Conservation (phyloP, 2,329 filamentous ascomycete genomes). For the Fusarium tuaranense region DNA sequence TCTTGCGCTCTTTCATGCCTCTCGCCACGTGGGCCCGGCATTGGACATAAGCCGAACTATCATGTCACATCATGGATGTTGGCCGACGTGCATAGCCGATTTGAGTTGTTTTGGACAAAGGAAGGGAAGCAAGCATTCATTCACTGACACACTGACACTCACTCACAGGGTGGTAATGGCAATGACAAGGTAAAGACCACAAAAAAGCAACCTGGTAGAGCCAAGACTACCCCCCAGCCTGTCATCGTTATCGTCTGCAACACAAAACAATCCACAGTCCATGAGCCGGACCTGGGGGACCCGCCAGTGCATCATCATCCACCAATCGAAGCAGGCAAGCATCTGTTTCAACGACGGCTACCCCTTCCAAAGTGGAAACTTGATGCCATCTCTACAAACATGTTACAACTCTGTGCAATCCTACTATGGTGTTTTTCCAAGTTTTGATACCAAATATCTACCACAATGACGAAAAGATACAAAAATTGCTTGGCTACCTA, state of each 20-base stretch:
- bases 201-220: not conserved
- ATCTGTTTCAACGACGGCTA: not conserved
- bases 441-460: not conserved
- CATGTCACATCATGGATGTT: conserved; percentile 9
- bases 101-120: not conserved
- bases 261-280: not conserved
- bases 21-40: conserved; percentile 41
- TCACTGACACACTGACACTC: not conserved
- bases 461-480: not conserved
- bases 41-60: conserved; percentile 29
- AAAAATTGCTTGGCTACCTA: not conserved
- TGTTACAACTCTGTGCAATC: not conserved
- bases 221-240: not conserved
- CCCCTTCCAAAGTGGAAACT: not conserved
- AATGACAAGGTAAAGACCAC: not conserved
- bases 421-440: not conserved
- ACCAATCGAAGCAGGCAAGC: not conserved
- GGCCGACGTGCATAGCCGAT: conserved; percentile 13
- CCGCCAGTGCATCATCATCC: not conserved
- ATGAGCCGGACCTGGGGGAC: not conserved
- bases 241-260: not conserved
- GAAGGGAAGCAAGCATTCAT: not conserved
- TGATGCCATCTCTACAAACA: not conserved
- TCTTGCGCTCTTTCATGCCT: conserved; percentile 12
- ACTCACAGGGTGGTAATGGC: not conserved